Evolutionary conservation across 805 yeast species (phyloP).

Genomic region (Cyberlindnera samutprakarnensis): DNA sequence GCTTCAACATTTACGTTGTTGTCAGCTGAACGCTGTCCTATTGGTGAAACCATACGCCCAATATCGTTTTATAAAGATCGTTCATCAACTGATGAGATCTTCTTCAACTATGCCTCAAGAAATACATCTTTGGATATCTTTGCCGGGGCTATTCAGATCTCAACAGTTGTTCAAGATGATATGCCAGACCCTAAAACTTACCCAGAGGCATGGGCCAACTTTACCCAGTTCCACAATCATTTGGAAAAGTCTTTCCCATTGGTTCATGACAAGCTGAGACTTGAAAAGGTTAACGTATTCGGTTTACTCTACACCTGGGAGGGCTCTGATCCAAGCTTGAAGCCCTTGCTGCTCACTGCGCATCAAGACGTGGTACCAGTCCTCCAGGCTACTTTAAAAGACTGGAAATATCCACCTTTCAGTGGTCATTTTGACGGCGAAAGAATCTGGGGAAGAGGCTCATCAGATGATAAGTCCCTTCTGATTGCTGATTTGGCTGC

Average conservation of each 20-base stretch:
- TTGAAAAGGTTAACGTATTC: constrained; percentile 50
- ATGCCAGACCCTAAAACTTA: constrained; percentile 20
- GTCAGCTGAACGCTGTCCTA: constrained; percentile 6
- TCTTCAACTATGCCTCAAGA: constrained; percentile 28
- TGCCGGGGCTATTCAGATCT: constrained; percentile 43
- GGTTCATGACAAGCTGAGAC: constrained; percentile 36
- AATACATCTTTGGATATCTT: constrained; percentile 34
- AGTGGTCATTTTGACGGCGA: constrained; percentile 57
- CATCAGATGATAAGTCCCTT: constrained; percentile 65
- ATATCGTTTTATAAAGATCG: constrained; percentile 6
- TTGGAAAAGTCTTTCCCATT: constrained; percentile 48
- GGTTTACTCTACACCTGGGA: constrained; percentile 59
- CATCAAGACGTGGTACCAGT: constrained; percentile 83
- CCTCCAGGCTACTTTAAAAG: constrained; percentile 42
- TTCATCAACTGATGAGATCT: constrained; percentile 26
- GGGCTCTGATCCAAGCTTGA: constrained; percentile 42
- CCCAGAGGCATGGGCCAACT: constrained; percentile 25
- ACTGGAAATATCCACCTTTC: constrained; percentile 66
- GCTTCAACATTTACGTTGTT: no score
- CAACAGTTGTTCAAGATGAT: constrained; percentile 28
- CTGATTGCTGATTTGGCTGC: constrained; percentile 58
- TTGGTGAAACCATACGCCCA: constrained; percentile 11
- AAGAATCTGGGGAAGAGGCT: constrained; percentile 66
- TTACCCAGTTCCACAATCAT: constrained; percentile 40
- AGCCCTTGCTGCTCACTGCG: constrained; percentile 64